Percentiles rank a stretch among this genome's conserved stretches.
Evolutionary conservation across 345 rosid species (phyloP).

Genomic region (Trapa incisa): DNA sequence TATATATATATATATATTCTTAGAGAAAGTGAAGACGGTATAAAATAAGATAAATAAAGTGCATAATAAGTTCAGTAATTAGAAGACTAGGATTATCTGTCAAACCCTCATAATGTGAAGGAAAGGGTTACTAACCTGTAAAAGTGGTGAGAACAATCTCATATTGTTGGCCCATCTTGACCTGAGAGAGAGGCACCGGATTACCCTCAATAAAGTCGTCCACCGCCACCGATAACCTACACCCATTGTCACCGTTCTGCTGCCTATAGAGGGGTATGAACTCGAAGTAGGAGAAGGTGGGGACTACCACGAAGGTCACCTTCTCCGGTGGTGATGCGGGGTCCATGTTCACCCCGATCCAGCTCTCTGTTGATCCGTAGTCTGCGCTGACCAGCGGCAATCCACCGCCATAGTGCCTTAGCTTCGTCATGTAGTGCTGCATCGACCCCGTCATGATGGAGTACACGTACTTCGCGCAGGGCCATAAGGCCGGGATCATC

Average conservation of each 20-base stretch:
- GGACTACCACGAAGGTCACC: conserved; percentile 69
- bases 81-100: no score
- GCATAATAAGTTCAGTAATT: no score
- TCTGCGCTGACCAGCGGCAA: conserved; percentile 78
- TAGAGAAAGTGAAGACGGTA: no score
- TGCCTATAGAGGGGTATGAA: conserved; percentile 62
- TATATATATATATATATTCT: no score
- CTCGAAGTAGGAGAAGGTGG: conserved; percentile 85
- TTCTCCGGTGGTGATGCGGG: conserved; percentile 55
- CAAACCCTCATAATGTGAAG: no score
- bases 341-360: conserved; percentile 90
- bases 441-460: conserved; percentile 96
- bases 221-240: conserved; percentile 1
- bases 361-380: conserved; percentile 89
- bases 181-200: conserved; percentile 66
- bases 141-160: conserved; percentile 87
- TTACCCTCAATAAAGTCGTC: conserved; percentile 68
- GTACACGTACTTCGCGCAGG: conserved; percentile 72
- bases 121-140: conserved; percentile 37
- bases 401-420: conserved; percentile 59
- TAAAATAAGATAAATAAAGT: no score
- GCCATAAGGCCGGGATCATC: conserved; percentile 63
- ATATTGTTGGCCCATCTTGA: conserved; percentile 62
- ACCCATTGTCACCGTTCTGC: not conserved
- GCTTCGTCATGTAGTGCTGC: conserved; percentile 56